These are phyloP conservation scores for Wickerhamomyces canadensis DNA, from an alignment of 805 yeast genomes.

Conservation along the genomic window DNA sequence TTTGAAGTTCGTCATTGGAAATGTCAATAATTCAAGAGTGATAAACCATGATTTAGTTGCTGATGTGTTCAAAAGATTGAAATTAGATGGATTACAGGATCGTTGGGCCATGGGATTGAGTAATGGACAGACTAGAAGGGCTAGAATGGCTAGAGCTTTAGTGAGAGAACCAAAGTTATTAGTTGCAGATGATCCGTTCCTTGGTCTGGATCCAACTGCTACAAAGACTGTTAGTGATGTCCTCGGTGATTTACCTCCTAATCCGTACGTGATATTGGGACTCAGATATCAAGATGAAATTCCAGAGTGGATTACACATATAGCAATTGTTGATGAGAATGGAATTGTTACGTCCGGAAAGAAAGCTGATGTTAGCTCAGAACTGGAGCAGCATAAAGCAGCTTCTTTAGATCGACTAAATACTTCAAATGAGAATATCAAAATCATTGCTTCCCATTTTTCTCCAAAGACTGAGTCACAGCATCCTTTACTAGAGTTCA, in stretches of 20 bases:
- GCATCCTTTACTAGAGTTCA: constrained; percentile 42
- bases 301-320: constrained; percentile 76
- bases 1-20: constrained; percentile 51
- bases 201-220: constrained; percentile 83
- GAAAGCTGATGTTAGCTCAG: constrained; percentile 20
- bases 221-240: constrained; percentile 52
- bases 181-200: constrained; percentile 84
- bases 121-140: constrained; percentile 91
- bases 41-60: constrained; percentile 34
- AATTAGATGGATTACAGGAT: constrained; percentile 49
- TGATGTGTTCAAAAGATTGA: constrained; percentile 42
- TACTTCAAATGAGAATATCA: not conserved
- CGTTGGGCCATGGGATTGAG: constrained; percentile 85
- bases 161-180: constrained; percentile 59
- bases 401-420: constrained; percentile 11
- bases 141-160: constrained; percentile 75
- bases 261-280: constrained; percentile 64
- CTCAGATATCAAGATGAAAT: constrained; percentile 67
- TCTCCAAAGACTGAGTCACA: constrained; percentile 7
- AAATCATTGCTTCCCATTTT: not conserved
- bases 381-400: constrained; percentile 19
- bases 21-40: constrained; percentile 26
- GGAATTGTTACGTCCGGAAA: constrained; percentile 53
- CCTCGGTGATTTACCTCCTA: constrained; percentile 37
- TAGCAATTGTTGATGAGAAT: constrained; percentile 52